Evolutionary conservation across 2,329 filamentous ascomycete genomes (phyloP).

Genomic region (Dryadomyces quercus-mongolicae): DNA sequence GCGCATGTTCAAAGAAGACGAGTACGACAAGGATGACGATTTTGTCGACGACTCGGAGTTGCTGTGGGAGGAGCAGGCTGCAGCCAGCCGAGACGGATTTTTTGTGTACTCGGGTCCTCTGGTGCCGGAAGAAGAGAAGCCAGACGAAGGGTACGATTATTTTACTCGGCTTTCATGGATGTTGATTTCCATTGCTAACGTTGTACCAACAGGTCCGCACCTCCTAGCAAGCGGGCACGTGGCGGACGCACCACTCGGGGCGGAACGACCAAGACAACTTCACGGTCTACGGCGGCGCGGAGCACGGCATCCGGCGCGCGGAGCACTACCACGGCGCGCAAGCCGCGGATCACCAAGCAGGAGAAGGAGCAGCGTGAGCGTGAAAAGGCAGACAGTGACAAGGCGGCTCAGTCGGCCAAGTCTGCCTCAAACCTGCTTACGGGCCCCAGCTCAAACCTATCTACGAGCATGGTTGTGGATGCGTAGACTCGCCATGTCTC

Average conservation of each 20-base stretch:
- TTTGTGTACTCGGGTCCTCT: slow-evolving; percentile 95
- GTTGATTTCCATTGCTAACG: neutral
- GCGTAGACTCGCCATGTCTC: neutral
- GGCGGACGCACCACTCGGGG: slow-evolving; percentile 31
- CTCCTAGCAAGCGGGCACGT: slow-evolving; percentile 56
- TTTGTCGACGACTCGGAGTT: slow-evolving; percentile 91
- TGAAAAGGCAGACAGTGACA: slow-evolving; percentile 57
- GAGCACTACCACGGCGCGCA: slow-evolving; percentile 61
- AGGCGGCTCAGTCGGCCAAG: slow-evolving; percentile 11
- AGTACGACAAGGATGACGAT: slow-evolving; percentile 72
- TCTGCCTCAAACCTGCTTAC: neutral
- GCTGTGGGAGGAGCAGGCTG: slow-evolving; percentile 89
- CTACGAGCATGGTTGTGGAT: slow-evolving; percentile 9
- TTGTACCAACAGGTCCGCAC: slow-evolving; percentile 48
- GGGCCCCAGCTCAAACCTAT: neutral
- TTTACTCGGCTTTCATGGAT: neutral
- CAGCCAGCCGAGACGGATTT: slow-evolving; percentile 89
- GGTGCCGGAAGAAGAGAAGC: slow-evolving; percentile 75
- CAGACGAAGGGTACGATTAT: slow-evolving; percentile 39
- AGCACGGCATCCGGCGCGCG: slow-evolving; percentile 52
- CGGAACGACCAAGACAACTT: slow-evolving; percentile 33
- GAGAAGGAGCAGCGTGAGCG: slow-evolving; percentile 70
- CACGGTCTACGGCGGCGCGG: slow-evolving; percentile 48
- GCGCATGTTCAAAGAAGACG: slow-evolving; percentile 67
- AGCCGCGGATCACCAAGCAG: slow-evolving; percentile 77